A percentile compares a stretch with the other conserved stretches of the same genome.
Conservation (phyloP, 345 rosid species). For the Eucalyptus tenuipes region DNA sequence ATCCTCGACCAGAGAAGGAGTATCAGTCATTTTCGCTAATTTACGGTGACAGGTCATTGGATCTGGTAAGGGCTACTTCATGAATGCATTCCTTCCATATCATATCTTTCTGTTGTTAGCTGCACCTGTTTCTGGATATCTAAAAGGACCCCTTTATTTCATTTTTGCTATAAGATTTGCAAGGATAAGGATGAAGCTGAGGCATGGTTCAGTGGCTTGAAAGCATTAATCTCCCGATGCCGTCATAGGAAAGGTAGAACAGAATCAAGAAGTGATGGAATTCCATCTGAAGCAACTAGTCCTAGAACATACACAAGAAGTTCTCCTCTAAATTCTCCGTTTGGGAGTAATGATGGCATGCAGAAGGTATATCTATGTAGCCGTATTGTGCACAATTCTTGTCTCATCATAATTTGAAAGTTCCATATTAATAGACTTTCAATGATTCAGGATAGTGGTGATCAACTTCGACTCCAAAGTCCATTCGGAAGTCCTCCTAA, state of each 20-base stretch:
- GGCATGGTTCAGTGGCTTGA: slow-evolving; percentile 79
- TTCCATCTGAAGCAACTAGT: slow-evolving; percentile 71
- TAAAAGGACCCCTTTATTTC: neutral
- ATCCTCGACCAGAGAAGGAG: slow-evolving; percentile 99
- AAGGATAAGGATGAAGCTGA: slow-evolving; percentile 83
- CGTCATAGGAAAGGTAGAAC: slow-evolving; percentile 51
- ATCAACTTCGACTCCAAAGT: slow-evolving; percentile 69
- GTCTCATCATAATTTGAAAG: neutral
- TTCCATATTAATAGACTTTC: neutral
- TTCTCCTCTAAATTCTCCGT: slow-evolving; percentile 79
- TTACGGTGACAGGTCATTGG: slow-evolving; percentile 88
- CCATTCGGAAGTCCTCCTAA: slow-evolving; percentile 97
- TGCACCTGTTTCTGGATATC: neutral
- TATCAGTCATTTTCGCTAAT: slow-evolving; percentile 97
- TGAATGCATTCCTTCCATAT: neutral
- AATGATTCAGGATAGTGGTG: slow-evolving; percentile 58
- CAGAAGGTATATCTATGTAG: slow-evolving; percentile 51
- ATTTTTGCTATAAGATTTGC: slow-evolving; percentile 39
- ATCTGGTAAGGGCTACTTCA: slow-evolving; percentile 53
- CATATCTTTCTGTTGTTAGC: neutral
- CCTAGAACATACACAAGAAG: slow-evolving; percentile 86
- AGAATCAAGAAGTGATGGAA: slow-evolving; percentile 69
- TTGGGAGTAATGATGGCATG: slow-evolving; percentile 79
- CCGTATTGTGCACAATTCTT: neutral
- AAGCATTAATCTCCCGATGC: slow-evolving; percentile 56